Evolutionary conservation across 2,329 filamentous ascomycete genomes (phyloP), one percentile per base, ranked within the genome.

Genomic region (Fusarium pseudocircinatum): DNA sequence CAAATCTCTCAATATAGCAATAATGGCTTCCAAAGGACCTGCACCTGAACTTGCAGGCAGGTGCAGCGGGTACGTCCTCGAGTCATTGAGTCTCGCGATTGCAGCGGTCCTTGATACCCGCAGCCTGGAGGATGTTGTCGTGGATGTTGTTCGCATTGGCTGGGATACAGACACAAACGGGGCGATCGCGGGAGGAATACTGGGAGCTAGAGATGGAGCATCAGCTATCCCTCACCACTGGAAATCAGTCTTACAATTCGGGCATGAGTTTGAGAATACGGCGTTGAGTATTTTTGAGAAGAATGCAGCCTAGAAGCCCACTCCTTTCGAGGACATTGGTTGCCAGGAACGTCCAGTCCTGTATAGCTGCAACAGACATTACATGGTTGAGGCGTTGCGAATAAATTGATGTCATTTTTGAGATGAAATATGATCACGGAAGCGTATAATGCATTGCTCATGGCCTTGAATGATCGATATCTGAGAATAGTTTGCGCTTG

Each of bases 141-240:
- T 86, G 0, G 84, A 87, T 71, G 81, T 87, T 26, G 83, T 86
- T 13, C 74, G 83, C 8, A 77, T 87, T 37, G 85, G 85, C 4
- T 75, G 73, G 22, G 85, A 87, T 62, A 84, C 84, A 2, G 85
- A 87, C 67, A 86, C 85, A 0, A 87, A 87, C 60, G 84, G 73
- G 1, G 85, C 85, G 1, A 82, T 87, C 46, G 84, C 85, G 0
- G 85, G 85, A 2, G 85, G 85, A 1, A 69, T 87, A 7, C 63
- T 87, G 5, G 85, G 85, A 0, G 85, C 84, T 4, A 77, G 84
- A 32, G 84, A 86, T 53, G 85, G 85, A 7, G 76, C 81, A 7
- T 77, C 80, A 4, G 82, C 78, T 10, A 82, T 87, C n/a, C 85
- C 85, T 2, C 28, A 53, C n/a, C 40, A 76, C 20, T 87, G 85